Base-by-base conservation (phyloP, 805 yeast species). In the Spathaspora sp. region DNA sequence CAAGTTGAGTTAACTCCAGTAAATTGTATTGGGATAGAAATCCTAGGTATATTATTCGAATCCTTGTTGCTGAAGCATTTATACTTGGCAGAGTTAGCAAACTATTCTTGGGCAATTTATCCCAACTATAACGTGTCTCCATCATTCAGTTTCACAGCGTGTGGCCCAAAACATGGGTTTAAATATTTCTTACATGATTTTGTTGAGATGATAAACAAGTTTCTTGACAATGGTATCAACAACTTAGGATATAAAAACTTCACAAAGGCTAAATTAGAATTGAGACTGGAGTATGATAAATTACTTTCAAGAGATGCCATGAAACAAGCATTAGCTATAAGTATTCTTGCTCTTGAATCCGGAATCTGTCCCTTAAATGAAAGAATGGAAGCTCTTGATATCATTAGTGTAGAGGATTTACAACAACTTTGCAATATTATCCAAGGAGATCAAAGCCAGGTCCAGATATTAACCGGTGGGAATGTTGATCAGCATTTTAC, bases 41-140 rank as follows among this genome's bases (percentile, higher is more conserved):
- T 86, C 5, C 52, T 86, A 2, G 70, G 77, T 9, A 82, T 80
- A 47, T 49, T 82, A 2, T 55, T 83, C 3, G 80, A 76, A 20
- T 58, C 62, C 1, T 60, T 64, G 12, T 58, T 86, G 0, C 64
- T 75, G 20, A 62, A 68, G 4, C 53, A 55, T 5, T 57, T 87
- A 1, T 87, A 86, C 59, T 77, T 80, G 1, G 75, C 83, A 1
- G 80, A 83, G 51, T 60, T 73, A n/a, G 52, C 83, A 9, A 82
- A 84, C 1, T 83, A 76, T 58, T 61, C 78, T 0, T 86, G 86
- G 80, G 83, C 80, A 17, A 54, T 86, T 0, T 69, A 65, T 38
- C 79, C 89, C 0, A 80, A 85, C 3, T 53, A 70, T 12, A 79
- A 78, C 55, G 85, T 87, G 4, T 81, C 77, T 48, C 73, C 77